Evolutionary conservation across 2,329 filamentous ascomycete species (phyloP), one percentile per base, ranked within the genome.

Genomic region (Aspergillus felis): DNA sequence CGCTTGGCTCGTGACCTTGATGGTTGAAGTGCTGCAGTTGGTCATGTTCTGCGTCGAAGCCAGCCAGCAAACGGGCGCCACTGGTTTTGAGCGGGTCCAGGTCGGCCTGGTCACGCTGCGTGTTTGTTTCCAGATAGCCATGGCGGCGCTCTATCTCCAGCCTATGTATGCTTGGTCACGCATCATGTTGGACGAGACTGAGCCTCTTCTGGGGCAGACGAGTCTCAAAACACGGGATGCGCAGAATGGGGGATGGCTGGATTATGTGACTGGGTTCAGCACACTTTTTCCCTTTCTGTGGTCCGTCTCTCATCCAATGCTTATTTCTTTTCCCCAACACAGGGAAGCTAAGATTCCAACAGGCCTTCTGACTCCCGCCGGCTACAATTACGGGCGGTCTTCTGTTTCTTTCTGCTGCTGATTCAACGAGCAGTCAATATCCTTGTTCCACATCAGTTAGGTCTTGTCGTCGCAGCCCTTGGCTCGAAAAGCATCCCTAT

Each of bases 361-460:
- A 38, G 92, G 92, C 92, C 92, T 1, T 87, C 86, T 68, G 91
- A 91, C 68, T 86, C 89, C 51, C 74, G 79, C 41, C 81, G 79
- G 64, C 80, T 97, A 50, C 87, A 96, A 76, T 59, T 90, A 32
- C 83, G 91, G 56, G 90, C 96, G 20, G 71, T 93, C n/a, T 67
- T 91, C 50, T 97, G 92, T 76, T 91, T 96, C 67, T 55, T 84
- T 44, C 82, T 97, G 53, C 84, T 96, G 53, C 74, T 92, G 49
- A 66, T 88, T 14, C 92, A 96, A 77, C 87, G 92, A 62, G 79
- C 85, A 52, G 84, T 97, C 72, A 96, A 96, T 70, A 82, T 94
- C 20, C 74, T 91, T 55, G 91, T 97, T 4, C 92, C 93, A 0
- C 79, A 84, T 52, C 90, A 94, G 71, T 83, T 93, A 50, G 91